Base-by-base conservation (phyloP, 768 basidiomycete species). In the Tephrocybe sp. region DNA sequence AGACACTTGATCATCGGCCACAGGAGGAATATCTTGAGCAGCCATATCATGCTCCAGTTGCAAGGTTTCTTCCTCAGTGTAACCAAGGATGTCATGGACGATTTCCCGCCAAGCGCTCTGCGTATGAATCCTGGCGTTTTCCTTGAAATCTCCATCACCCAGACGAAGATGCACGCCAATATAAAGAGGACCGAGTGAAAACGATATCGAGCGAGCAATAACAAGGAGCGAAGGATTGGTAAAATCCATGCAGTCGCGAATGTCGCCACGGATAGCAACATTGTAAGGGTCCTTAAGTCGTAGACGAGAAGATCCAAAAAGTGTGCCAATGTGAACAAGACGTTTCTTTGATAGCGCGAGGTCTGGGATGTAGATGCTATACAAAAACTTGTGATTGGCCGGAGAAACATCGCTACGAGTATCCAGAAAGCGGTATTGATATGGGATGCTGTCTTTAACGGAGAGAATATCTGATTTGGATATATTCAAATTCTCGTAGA, bases 301-400 rank as follows among this genome's bases (percentile, higher is more conserved):
- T 2, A 92, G 68, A 8, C 91, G 78, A 2, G 83, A 82, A 1
- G 87, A 84, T 4, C 88, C 89, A 66, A 92, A 92, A 1, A 92
- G 74, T 0, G 84, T 83, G 8, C 90, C 90, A 12, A 92, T 60
- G 49, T 85, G 81, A 13, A 93, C 60, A 22, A 92, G 75, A 8
- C 74, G 79, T 51, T 80, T 69, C 4, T 60, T 58, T 17, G 68
- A 62, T 23, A 60, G 46, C 3, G 68, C 69, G n/a, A 83, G 71
- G 1, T 69, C 62, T 12, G 65, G 68, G 41, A 81, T 74, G 51
- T 72, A 67, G 31, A 84, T 61, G 36, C 67, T 64, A 48, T 74
- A 65, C 20, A 51, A 47, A 62, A 76, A 85, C 56, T 75, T 80
- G 52, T 70, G 61, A 32, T 55, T 53, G 1, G 51, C 36, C 14